These are phyloP conservation scores for Tolypocladium pustulatum DNA, from an alignment of 2,329 filamentous ascomycete species.

Conservation along the genomic window DNA sequence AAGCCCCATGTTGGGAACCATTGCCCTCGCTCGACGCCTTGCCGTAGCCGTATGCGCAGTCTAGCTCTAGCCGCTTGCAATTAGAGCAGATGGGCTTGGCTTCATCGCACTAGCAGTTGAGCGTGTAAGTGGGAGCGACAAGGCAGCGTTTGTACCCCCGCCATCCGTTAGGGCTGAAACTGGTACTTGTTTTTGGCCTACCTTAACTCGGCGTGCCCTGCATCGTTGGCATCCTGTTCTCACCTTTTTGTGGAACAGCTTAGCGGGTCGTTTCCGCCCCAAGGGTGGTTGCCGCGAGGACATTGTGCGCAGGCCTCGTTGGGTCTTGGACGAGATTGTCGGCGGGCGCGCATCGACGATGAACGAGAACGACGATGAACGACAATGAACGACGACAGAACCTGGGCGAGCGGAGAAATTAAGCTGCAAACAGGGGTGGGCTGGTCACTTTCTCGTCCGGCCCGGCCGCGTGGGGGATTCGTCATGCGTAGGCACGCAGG, in stretches of 20 bases:
- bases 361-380: neutral
- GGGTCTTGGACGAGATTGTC: neutral
- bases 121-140: neutral
- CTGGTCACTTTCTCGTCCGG: neutral
- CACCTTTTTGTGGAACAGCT: slow-evolving; percentile 15
- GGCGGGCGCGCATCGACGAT: neutral
- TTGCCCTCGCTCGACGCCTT: neutral
- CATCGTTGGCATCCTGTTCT: slow-evolving; percentile 12
- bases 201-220: slow-evolving; percentile 12
- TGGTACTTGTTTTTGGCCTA: neutral
- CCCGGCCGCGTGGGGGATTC: neutral
- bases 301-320: neutral
- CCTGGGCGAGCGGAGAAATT: neutral
- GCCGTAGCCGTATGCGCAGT: neutral
- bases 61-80: neutral
- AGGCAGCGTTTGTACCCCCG: neutral
- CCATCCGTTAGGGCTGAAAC: neutral
- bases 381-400: neutral
- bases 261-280: slow-evolving; percentile 4
- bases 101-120: neutral
- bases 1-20: neutral
- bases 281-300: neutral
- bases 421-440: neutral
- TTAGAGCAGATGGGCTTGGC: neutral
- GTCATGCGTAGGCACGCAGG: neutral